Conservation (phyloP, 2,329 filamentous ascomycete species). For the Cladosporium sp. region DNA sequence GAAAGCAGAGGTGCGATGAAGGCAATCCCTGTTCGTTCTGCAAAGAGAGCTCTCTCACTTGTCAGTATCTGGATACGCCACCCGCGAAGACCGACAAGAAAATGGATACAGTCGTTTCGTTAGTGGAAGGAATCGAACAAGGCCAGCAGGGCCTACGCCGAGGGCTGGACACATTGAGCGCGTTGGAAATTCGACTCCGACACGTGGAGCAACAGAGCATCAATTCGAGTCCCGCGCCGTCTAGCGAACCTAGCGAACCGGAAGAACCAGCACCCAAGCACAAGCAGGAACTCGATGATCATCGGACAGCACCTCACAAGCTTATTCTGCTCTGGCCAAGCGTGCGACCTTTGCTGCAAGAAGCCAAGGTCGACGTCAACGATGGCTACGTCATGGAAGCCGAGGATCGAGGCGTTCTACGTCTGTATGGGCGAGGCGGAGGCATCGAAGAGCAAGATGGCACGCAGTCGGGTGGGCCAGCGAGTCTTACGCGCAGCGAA, state of each 20-base stretch:
- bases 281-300: slow-evolving; percentile 73
- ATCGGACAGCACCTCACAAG: slow-evolving; percentile 82
- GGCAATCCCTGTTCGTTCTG: slow-evolving; percentile 78
- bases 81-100: slow-evolving; percentile 66
- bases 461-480: slow-evolving; percentile 29
- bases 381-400: slow-evolving; percentile 35
- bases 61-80: slow-evolving; percentile 84
- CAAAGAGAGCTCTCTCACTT: slow-evolving; percentile 76
- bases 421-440: slow-evolving; percentile 34
- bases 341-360: slow-evolving; percentile 32
- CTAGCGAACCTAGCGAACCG: slow-evolving; percentile 3
- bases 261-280: slow-evolving; percentile 38
- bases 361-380: slow-evolving; percentile 23
- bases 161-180: background rate
- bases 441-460: slow-evolving; percentile 35
- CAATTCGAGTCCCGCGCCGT: slow-evolving; percentile 1
- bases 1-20: slow-evolving; percentile 91
- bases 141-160: background rate
- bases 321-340: slow-evolving; percentile 64
- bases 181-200: slow-evolving; percentile 23
- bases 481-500: slow-evolving; percentile 38
- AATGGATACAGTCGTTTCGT: slow-evolving; percentile 42
- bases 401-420: slow-evolving; percentile 33
- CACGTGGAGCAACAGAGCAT: slow-evolving; percentile 19
- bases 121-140: background rate